Evolutionary conservation across 1,284 basidiomycete species (phyloP), one percentile per base, ranked within the genome.

Genomic region (Sporisorium iseilematis-ciliati): DNA sequence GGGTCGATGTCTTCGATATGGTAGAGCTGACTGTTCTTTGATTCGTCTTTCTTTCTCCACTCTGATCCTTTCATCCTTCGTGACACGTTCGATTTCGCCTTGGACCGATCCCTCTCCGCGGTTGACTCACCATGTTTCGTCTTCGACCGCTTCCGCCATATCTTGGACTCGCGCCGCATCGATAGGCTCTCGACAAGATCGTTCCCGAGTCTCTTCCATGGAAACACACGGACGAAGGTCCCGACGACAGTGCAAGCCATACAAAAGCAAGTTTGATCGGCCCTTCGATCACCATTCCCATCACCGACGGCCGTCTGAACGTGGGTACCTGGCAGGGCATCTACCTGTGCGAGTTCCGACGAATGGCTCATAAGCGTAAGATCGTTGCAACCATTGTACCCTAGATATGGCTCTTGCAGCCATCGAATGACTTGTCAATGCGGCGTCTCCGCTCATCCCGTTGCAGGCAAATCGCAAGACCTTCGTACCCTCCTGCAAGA

Each of bases 311-410:
- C 3, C 88, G 88, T 50, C 87, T 96, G 70, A 93, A 92, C 76
- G 87, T 95, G 42, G 95, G 94, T 5, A 95, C 93, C 20, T 97
- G 94, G 94, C 94, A 96, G 88, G 93, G 91, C 88, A 48, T 73
- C 40, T 93, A 93, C 81, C 88, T 94, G 50, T 91, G 91, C 6
- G 93, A 94, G 84, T 94, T 94, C 84, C 88, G 93, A 68, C 88
- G 91, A 72, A 77, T 87, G 53, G 85, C 90, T 8, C 92, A 93
- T 83, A 87, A 88, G 16, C 88, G 93, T 63, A 88, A 87, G 38
- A 86, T 94, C 51, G 92, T 94, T 29, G 93, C 93, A n/a, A 94
- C 93, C 3, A 90, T 94, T 62, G 78, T 94, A 90, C 76, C 82
- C 31, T 84, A 43, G 51, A 41, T 25, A 5, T 8, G 20, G 35